Percentiles rank a stretch among this genome's conserved stretches.
Evolutionary conservation across 2,329 filamentous ascomycete species (phyloP).

Genomic region (Claviceps sorghi): DNA sequence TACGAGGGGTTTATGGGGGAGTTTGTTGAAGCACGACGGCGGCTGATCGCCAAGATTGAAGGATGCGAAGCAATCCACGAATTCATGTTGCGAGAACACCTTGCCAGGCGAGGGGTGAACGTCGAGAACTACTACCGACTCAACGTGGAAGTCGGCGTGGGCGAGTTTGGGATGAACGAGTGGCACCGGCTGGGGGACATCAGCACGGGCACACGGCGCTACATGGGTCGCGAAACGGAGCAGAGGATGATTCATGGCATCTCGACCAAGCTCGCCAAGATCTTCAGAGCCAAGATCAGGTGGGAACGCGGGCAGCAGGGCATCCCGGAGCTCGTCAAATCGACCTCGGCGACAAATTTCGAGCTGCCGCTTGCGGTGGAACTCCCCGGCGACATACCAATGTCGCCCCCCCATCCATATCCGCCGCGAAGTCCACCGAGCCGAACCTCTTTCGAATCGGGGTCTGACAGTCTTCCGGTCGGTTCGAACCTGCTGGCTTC

Average conservation of each 20-base stretch:
- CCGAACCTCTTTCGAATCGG: conserved; percentile 43
- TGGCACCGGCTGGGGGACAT: conserved; percentile 92
- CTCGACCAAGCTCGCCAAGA: conserved; percentile 68
- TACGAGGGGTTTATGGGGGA: conserved; percentile 89
- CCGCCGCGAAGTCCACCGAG: conserved; percentile 25
- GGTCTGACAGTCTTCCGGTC: conserved; percentile 33
- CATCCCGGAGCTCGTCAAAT: conserved; percentile 30
- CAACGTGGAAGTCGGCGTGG: conserved; percentile 93
- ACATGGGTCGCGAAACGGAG: conserved; percentile 58
- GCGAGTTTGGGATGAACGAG: conserved; percentile 97
- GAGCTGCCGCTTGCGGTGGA: conserved; percentile 38
- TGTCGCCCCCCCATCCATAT: conserved; percentile 19
- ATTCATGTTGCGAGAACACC: conserved; percentile 65
- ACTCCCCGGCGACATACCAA: conserved; percentile 41
- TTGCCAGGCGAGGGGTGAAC: conserved; percentile 65
- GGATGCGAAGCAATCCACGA: conserved; percentile 85
- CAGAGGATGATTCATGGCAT: conserved; percentile 65
- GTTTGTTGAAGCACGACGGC: conserved; percentile 76
- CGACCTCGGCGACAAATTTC: conserved; percentile 24
- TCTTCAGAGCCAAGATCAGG: conserved; percentile 60
- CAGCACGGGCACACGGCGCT: conserved; percentile 77
- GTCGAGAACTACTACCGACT: conserved; percentile 85
- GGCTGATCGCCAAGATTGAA: conserved; percentile 83
- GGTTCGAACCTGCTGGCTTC: conserved; percentile 24
- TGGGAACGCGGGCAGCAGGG: conserved; percentile 36